Evolutionary conservation across 768 basidiomycete genomes (phyloP).

Genomic region (Tylopilus intermedius): DNA sequence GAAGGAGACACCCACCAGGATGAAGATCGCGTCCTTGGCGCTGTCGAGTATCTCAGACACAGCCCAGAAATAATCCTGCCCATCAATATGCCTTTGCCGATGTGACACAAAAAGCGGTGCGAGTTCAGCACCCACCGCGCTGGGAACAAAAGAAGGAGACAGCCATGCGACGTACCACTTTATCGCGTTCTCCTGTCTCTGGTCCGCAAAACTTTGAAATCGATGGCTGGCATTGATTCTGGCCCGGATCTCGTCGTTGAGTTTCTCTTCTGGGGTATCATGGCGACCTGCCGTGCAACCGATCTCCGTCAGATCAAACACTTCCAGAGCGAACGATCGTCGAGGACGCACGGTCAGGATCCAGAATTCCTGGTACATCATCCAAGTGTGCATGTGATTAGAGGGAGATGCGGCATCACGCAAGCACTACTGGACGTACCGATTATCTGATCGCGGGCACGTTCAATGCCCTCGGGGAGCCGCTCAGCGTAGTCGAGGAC

Average conservation of each 20-base stretch:
- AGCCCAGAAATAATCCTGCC: constrained; percentile 97
- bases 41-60: constrained; percentile 83
- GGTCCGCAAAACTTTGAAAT: constrained; percentile 77
- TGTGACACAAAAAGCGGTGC: not conserved
- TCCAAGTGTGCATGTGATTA: not conserved
- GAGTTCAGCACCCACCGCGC: not conserved
- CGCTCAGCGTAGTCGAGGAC: constrained; percentile 33
- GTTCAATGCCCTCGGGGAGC: constrained; percentile 35
- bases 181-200: constrained; percentile 63
- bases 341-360: constrained; percentile 30
- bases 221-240: constrained; percentile 77
- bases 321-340: not conserved
- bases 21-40: constrained; percentile 82
- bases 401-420: not conserved
- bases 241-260: constrained; percentile 63
- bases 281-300: constrained; percentile 46
- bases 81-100: constrained; percentile 72
- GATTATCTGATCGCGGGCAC: constrained; percentile 33
- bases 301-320: constrained; percentile 1
- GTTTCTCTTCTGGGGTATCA: constrained; percentile 69
- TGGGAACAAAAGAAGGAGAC: not conserved
- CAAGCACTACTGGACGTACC: constrained; percentile 22
- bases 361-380: constrained; percentile 27
- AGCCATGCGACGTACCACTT: constrained; percentile 59
- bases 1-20: constrained; percentile 47